Conservation (phyloP, 2,329 filamentous ascomycete genomes). For the Laburnicola sp. region DNA sequence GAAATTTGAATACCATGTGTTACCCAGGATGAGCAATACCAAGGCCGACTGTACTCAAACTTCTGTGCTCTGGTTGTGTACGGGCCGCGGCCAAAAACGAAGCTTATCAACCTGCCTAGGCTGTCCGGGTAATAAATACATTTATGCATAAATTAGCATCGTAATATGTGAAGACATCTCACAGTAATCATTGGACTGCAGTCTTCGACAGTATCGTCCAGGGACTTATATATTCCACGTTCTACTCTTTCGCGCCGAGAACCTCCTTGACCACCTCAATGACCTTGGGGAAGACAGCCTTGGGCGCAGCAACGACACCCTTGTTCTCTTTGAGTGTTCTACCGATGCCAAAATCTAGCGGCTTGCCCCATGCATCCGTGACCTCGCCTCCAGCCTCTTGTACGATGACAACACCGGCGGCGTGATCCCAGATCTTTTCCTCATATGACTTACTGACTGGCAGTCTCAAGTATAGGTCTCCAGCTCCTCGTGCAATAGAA, state of each 20-base stretch:
- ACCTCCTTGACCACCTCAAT: slow-evolving; percentile 82
- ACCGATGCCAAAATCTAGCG: slow-evolving; percentile 83
- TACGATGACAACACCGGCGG: slow-evolving; percentile 91
- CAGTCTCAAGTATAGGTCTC: slow-evolving; percentile 90
- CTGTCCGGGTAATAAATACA: too few relatives aligned
- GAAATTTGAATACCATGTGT: too few relatives aligned
- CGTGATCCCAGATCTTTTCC: slow-evolving; percentile 99
- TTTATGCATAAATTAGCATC: too few relatives aligned
- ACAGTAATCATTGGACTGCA: too few relatives aligned
- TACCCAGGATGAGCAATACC: too few relatives aligned
- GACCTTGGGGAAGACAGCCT: slow-evolving; percentile 72
- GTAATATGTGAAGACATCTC: too few relatives aligned
- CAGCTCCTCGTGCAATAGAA: slow-evolving; percentile 88
- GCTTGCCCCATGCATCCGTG: slow-evolving; percentile 82
- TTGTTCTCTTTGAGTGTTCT: slow-evolving; percentile 88
- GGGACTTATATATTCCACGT: too few relatives aligned
- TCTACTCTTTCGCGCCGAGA: slow-evolving; percentile 50
- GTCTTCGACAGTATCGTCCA: too few relatives aligned
- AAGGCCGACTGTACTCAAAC: too few relatives aligned
- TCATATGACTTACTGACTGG: slow-evolving; percentile 85
- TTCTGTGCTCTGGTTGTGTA: too few relatives aligned
- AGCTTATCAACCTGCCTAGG: too few relatives aligned
- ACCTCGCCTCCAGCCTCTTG: slow-evolving; percentile 91
- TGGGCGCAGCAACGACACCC: slow-evolving; percentile 87
- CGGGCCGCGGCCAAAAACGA: too few relatives aligned